phyloP scores from a whole-genome alignment of 1,284 basidiomycete genomes.

The Melampsora americana region DNA sequence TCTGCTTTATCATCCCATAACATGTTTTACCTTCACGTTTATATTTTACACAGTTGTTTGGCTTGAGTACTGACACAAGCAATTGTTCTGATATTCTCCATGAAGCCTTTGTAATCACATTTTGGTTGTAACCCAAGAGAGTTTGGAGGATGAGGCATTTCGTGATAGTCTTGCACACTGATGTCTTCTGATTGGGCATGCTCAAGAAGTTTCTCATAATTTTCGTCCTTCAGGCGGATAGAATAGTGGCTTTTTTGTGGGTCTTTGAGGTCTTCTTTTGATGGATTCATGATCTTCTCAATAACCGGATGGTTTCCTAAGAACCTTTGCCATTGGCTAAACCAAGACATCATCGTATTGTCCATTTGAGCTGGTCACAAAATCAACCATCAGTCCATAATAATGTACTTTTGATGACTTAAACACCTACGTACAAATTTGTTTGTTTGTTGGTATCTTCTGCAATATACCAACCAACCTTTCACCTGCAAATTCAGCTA shows the following conservation, averaged over 20 bases:
- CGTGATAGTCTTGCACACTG: neutral
- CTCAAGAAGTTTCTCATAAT: neutral
- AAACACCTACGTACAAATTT: conserved; percentile 11
- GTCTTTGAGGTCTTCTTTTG: neutral
- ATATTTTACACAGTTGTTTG: conserved; percentile 16
- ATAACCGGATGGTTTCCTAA: neutral
- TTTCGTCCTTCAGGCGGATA: neutral
- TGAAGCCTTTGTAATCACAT: conserved; percentile 2
- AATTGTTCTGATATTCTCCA: neutral
- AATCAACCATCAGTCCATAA: neutral
- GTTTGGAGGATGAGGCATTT: neutral
- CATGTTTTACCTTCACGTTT: neutral
- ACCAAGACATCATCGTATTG: neutral
- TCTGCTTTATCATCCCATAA: conserved; percentile 17
- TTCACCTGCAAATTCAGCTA: neutral
- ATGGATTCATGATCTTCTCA: neutral
- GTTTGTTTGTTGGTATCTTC: conserved; percentile 4
- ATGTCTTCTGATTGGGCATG: neutral
- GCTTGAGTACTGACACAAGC: neutral
- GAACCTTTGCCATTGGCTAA: neutral
- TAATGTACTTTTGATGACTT: conserved; percentile 8
- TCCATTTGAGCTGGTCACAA: conserved; percentile 2
- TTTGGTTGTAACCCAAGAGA: neutral
- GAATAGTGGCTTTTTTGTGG: neutral
- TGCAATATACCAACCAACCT: neutral